A percentile compares a stretch with the other conserved stretches of the same genome.
These are phyloP conservation scores for Aspergillus calidoustus DNA, from an alignment of 2,329 filamentous ascomycete genomes.

Conservation along the genomic window DNA sequence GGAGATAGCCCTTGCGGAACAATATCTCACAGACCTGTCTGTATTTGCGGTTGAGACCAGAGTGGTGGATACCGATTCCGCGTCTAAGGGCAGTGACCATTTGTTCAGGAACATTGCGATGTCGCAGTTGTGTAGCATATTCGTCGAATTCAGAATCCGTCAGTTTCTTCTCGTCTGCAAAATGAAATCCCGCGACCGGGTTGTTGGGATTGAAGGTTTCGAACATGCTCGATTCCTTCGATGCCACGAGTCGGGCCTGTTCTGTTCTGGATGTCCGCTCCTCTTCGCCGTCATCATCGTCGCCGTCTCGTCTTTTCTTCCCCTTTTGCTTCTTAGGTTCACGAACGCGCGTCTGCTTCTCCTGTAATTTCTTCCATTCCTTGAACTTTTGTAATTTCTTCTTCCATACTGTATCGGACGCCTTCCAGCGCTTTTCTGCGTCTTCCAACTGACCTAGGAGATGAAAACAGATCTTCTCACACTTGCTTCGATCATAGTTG, in stretches of 20 bases:
- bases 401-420: slow-evolving; percentile 61
- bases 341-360: slow-evolving; percentile 54
- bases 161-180: slow-evolving; percentile 66
- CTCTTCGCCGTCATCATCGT: slow-evolving; percentile 32
- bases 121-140: slow-evolving; percentile 57
- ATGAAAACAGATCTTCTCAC: slow-evolving; percentile 61
- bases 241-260: slow-evolving; percentile 60
- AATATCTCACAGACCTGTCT: slow-evolving; percentile 61
- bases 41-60: slow-evolving; percentile 78
- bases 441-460: slow-evolving; percentile 59
- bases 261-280: slow-evolving; percentile 59
- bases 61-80: slow-evolving; percentile 77
- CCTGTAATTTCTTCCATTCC: slow-evolving; percentile 33
- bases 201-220: slow-evolving; percentile 70
- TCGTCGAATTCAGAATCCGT: slow-evolving; percentile 62
- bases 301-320: background rate
- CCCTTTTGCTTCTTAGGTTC: slow-evolving; percentile 34
- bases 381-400: slow-evolving; percentile 63
- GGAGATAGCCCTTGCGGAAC: slow-evolving; percentile 55
- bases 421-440: slow-evolving; percentile 54
- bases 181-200: slow-evolving; percentile 54
- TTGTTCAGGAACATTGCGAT: slow-evolving; percentile 49
- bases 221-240: slow-evolving; percentile 60
- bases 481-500: slow-evolving; percentile 71
- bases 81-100: slow-evolving; percentile 66